Evolutionary conservation across 768 basidiomycete genomes (phyloP).

Genomic region (Cubamyces sp.): DNA sequence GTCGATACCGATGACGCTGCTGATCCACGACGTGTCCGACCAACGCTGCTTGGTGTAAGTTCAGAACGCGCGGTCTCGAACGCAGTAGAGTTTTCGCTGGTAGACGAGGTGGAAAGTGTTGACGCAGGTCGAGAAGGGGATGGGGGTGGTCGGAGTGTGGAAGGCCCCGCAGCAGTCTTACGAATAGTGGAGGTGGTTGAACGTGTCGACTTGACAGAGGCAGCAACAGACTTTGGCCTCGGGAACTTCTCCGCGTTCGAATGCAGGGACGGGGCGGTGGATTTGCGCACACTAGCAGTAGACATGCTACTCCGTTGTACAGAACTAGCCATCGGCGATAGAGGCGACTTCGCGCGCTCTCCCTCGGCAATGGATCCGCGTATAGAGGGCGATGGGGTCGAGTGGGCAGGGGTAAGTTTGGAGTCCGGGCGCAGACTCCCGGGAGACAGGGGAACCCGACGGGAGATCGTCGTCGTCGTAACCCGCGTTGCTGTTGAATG

Average conservation of each 20-base stretch:
- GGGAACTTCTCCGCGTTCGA: conserved; percentile 31
- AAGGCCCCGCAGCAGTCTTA: conserved; percentile 32
- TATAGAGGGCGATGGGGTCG: conserved; percentile 25
- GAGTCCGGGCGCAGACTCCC: conserved; percentile 58
- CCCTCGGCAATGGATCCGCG: conserved; percentile 24
- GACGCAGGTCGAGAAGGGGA: conserved; percentile 31
- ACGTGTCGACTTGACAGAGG: conserved; percentile 41
- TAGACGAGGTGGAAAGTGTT: conserved; percentile 29
- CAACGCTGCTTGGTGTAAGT: conserved; percentile 38
- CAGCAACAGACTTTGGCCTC: conserved; percentile 30
- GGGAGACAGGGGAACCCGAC: conserved; percentile 29
- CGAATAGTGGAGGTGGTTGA: conserved; percentile 45
- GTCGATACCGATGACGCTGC: conserved; percentile 39
- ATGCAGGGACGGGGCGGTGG: conserved; percentile 17
- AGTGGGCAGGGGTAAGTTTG: conserved; percentile 62
- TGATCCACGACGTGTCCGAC: conserved; percentile 37
- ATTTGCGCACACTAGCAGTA: conserved; percentile 17
- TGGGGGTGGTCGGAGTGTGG: conserved; percentile 34
- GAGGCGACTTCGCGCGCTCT: conserved; percentile 17
- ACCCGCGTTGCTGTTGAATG: conserved; percentile 38
- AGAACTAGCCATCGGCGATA: conserved; percentile 24
- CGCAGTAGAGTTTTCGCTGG: conserved; percentile 44
- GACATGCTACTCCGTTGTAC: conserved; percentile 12
- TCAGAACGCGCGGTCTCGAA: conserved; percentile 52
- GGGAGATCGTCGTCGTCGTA: conserved; percentile 33